Evolutionary conservation across 768 basidiomycete species (phyloP), one percentile per base, ranked within the genome.

Genomic region (Clitopilus hobsonii): DNA sequence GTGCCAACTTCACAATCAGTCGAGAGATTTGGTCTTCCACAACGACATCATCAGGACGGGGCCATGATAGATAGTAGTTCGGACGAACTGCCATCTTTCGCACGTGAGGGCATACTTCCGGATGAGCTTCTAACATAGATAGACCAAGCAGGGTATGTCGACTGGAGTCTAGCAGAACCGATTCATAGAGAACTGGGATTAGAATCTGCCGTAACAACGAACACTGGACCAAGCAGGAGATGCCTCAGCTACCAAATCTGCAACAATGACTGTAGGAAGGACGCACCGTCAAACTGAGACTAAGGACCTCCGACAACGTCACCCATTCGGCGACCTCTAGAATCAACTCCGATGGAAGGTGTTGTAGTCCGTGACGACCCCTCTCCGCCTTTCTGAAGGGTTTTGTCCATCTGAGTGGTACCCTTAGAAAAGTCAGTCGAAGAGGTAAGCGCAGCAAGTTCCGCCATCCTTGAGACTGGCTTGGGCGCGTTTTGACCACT

Each of bases 1-100:
- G 60, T 5, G 76, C 72, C 8, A 79, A 64, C 1, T 54, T 29
- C 18, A 61, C 61, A 7, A 80, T 71, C 61, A 60, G 69, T 2
- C 59, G 49, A 14, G 69, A 72, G 0, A 81, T 75, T 75, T 75
- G 73, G 0, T 49, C 62, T 56, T 80, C 80, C 49, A 69, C 67
- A 22, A 79, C 60, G 7, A 61, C 60, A 28, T 70, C 69, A 49
- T 80, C 75, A 22, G 70, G 68, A 56, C 68, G 69, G 1, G 79
- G 79, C 78, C 79, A 80, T 5, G 78, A 68, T 26, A 79, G 72
- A 62, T 80, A 80, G 61, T 79, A 81, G 57, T 80, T 79, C 0
- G 80, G 79, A 10, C 78, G 70, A 14, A 80, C 67, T 13, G 73
- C 72, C 26, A 81, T 69, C 52, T 75, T 77, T 16, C 67, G 68